Conservation (phyloP, 768 basidiomycete genomes). For the Lanmaoa pseudosensibilis region DNA sequence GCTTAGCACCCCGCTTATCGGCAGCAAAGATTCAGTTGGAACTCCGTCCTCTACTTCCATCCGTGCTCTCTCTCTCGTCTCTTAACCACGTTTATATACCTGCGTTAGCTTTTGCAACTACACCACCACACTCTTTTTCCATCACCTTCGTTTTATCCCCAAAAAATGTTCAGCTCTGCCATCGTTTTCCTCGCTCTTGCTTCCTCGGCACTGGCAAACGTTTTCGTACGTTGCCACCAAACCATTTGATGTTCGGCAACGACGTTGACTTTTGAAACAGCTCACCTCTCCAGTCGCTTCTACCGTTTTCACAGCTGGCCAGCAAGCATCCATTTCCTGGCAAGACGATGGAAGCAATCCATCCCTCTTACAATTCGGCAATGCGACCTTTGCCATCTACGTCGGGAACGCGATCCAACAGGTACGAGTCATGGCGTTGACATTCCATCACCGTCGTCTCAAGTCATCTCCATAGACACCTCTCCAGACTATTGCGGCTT, state of each 20-base stretch:
- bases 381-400: constrained; percentile 55
- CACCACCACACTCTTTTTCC: constrained; percentile 26
- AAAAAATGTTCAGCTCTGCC: constrained; percentile 52
- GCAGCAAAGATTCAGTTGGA: constrained; percentile 22
- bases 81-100: background rate
- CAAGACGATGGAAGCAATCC: constrained; percentile 53
- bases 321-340: constrained; percentile 55
- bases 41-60: constrained; percentile 29
- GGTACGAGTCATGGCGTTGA: constrained; percentile 36
- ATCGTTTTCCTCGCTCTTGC: constrained; percentile 52
- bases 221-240: constrained; percentile 50
- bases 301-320: constrained; percentile 50
- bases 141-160: constrained; percentile 11
- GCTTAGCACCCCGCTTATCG: background rate
- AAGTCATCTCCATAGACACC: constrained; percentile 41
- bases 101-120: constrained; percentile 7
- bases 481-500: constrained; percentile 51
- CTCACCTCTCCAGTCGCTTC: constrained; percentile 54
- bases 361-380: constrained; percentile 50
- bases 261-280: constrained; percentile 36
- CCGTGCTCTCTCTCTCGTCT: background rate
- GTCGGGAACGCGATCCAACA: constrained; percentile 61
- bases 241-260: background rate
- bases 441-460: background rate
- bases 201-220: constrained; percentile 52